phyloP scores from a whole-genome alignment of 441 rosid species.

The Pelargonium australe region DNA sequence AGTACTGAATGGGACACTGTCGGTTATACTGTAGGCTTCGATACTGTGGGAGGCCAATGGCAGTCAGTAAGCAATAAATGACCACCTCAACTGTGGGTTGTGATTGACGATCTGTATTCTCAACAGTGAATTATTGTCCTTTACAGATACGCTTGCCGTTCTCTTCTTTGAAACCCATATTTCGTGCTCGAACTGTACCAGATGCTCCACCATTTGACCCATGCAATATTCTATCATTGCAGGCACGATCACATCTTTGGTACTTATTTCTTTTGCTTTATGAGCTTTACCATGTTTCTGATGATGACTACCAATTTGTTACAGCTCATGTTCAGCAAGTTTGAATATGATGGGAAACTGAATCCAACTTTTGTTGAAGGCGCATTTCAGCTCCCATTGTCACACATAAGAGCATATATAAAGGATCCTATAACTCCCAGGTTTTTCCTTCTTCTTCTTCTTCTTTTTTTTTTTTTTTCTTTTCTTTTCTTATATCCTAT shows the following conservation, averaged over 20 bases:
- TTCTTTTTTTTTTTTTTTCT: too few relatives aligned
- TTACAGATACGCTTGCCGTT: conserved; percentile 60
- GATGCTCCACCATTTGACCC: conserved; percentile 77
- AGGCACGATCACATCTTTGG: conserved; percentile 36
- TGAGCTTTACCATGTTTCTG: conserved; percentile 14
- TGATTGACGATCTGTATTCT: conserved; percentile 5
- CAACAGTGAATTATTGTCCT: conserved; percentile 10
- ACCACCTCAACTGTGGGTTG: conserved; percentile 4
- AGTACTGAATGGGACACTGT: conserved; percentile 85
- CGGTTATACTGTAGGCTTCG: conserved; percentile 73
- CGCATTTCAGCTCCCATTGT: conserved; percentile 72
- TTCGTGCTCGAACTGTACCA: conserved; percentile 62
- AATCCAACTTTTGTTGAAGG: conserved; percentile 84
- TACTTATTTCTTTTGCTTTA: background rate
- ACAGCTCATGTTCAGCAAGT: conserved; percentile 96
- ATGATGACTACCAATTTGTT: conserved; percentile 15
- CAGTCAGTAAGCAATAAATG: conserved; percentile 53
- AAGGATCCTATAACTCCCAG: conserved; percentile 80
- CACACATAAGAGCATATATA: conserved; percentile 48
- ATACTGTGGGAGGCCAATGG: conserved; percentile 70
- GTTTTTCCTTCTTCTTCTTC: conserved; percentile 30
- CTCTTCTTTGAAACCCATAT: conserved; percentile 69
- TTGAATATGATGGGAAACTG: conserved; percentile 84
- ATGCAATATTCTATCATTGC: conserved; percentile 59
- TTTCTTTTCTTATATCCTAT: background rate